Percentiles rank a stretch among this genome's conserved stretches.
Evolutionary conservation across 164 flowering plant genomes (phyloP).

Genomic region (Berberis thunbergii): DNA sequence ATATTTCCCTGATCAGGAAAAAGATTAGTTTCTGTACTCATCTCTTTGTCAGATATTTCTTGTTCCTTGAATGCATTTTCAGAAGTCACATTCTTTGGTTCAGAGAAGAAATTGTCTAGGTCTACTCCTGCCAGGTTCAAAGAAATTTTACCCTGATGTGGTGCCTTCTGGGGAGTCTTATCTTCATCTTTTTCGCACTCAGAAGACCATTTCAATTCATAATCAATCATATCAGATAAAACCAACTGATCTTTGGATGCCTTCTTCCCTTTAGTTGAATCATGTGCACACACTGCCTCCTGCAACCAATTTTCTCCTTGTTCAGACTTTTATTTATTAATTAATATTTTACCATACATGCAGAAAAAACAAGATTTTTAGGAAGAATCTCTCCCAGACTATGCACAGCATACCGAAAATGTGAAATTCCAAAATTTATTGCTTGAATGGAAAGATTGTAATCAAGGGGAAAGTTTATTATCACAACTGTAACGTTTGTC

Average conservation of each 20-base stretch:
- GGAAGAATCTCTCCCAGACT: too few species aligned
- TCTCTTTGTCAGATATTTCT: too few species aligned
- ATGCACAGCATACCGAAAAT: too few species aligned
- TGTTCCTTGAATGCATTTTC: too few species aligned
- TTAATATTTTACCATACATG: too few species aligned
- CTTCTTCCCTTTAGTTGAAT: conserved; percentile 23
- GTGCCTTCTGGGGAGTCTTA: conserved; percentile 10
- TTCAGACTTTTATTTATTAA: neutral
- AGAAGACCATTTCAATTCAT: conserved; percentile 42
- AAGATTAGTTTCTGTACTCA: too few species aligned
- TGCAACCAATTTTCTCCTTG: conserved; percentile 20
- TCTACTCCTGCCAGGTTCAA: conserved; percentile 39
- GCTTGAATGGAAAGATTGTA: too few species aligned
- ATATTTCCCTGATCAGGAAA: too few species aligned
- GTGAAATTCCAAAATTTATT: too few species aligned
- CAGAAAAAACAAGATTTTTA: too few species aligned
- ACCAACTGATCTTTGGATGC: conserved; percentile 23
- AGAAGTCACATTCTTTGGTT: conserved; percentile 7
- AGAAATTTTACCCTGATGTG: conserved; percentile 16
- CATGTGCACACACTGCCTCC: conserved; percentile 40
- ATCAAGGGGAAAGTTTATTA: too few species aligned
- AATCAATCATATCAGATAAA: conserved; percentile 43
- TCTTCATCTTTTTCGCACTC: conserved; percentile 17
- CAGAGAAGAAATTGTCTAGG: conserved; percentile 38
- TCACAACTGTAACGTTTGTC: too few species aligned